Base-by-base conservation (phyloP, 495 filamentous ascomycete genomes). In the Aspergillus cavernicola region DNA sequence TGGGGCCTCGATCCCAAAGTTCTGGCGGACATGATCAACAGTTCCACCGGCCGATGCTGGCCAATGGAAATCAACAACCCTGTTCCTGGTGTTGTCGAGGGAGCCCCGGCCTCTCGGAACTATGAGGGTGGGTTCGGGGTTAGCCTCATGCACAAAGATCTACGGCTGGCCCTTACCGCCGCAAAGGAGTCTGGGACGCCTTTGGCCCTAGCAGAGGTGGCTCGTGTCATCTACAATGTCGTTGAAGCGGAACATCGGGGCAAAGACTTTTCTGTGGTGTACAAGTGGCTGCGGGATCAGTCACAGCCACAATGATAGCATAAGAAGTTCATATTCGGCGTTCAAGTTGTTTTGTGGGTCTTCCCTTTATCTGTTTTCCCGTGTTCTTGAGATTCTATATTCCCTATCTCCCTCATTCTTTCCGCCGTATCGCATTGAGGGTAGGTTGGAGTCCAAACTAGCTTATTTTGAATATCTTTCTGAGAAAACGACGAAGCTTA, bases 11-110 rank as follows among this genome's bases (percentile, higher is more conserved):
- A 96, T 49, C 84, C 88, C 10, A 86, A 87, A 61, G 81, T 83
- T 1, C 71, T 97, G 12, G 88, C 87, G 1, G 79, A 82, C 33
- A 76, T 97, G 68, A 87, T 96, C 67, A 96, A 93, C 64, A 81
- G 85, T 16, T 89, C 86, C 41, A 95, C 89, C 1, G 92, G 92
- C 31, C 83, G 80, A 45, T 96, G 89, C 76, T 97, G 92, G 92
- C 88, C 90, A 7, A 90, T 84, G 53, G 92, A 96, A 65, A 69
- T 92, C 39, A 97, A 97, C 65, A 97, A 97, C 62, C 92, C 92
- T 1, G 88, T 96, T 9, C 87, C 89, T 35, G 90, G 88, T n/a
- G 89, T 92, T 0, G 76, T 89, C 8, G 81, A 85, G 35, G 79
- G 77, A 6, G 79, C 89, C 1, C 88, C 90, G 2, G 86, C 91